Evolutionary conservation across 257 asterid genomes (phyloP).

Genomic region (Ehretia macrophylla): DNA sequence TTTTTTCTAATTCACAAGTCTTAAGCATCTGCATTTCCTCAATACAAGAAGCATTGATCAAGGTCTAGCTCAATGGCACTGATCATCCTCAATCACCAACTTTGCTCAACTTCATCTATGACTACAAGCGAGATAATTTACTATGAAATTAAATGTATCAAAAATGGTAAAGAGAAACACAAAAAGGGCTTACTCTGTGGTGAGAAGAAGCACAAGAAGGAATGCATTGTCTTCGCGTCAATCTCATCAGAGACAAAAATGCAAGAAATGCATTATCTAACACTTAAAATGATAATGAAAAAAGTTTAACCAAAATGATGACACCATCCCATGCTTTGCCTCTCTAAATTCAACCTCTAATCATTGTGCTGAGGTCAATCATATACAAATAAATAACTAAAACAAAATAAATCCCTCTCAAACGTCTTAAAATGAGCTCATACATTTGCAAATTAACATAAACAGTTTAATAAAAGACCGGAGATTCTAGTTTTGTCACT

Average conservation of each 20-base stretch:
- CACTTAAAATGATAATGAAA: constrained; percentile 32
- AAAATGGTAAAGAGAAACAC: constrained; percentile 3
- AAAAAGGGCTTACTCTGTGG: constrained; percentile 48
- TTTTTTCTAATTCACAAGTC: too few relatives aligned
- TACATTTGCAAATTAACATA: too few relatives aligned
- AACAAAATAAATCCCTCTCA: too few relatives aligned
- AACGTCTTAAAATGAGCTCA: neutral
- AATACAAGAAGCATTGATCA: neutral
- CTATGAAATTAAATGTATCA: too few relatives aligned
- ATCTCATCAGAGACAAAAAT: constrained; percentile 52
- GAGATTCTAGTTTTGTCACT: neutral
- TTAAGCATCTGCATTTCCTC: too few relatives aligned
- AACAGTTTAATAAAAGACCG: neutral
- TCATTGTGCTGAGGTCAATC: constrained; percentile 10
- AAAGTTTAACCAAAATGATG: constrained; percentile 39
- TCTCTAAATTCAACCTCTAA: constrained; percentile 55
- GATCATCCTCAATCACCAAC: neutral
- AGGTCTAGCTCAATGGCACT: neutral
- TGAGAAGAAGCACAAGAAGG: constrained; percentile 69
- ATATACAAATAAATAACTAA: too few relatives aligned
- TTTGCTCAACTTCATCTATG: too few relatives aligned
- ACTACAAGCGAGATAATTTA: too few relatives aligned
- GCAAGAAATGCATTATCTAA: constrained; percentile 27
- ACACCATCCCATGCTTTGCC: constrained; percentile 58
- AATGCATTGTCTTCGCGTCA: constrained; percentile 61